Percentiles rank a stretch among this genome's conserved stretches.
Evolutionary conservation across 164 flowering plant species (phyloP).

Genomic region (Vitis rotundifolia): DNA sequence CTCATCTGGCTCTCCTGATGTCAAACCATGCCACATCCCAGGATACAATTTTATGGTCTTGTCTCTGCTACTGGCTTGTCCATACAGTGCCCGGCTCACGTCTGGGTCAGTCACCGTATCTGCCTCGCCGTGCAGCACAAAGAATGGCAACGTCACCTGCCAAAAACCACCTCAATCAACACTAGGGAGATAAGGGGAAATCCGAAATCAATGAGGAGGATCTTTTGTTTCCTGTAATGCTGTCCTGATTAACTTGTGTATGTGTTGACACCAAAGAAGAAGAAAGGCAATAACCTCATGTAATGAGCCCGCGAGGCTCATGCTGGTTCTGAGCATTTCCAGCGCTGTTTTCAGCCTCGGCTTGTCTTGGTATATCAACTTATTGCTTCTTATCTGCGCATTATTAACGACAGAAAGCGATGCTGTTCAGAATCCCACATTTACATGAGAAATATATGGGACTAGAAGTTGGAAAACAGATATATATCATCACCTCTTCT

Average conservation of each 20-base stretch:
- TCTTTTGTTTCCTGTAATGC: too few relatives aligned
- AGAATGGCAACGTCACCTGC: slow-evolving; percentile 83
- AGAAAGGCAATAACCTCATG: slow-evolving; percentile 41
- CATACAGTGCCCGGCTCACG: slow-evolving; percentile 79
- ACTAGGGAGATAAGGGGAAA: neutral
- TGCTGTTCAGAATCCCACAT: too few relatives aligned
- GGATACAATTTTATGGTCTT: slow-evolving; percentile 82
- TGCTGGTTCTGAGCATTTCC: slow-evolving; percentile 92
- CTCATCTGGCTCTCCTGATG: slow-evolving; percentile 84
- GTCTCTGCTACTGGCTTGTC: slow-evolving; percentile 74
- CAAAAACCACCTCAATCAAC: neutral
- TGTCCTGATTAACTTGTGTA: too few relatives aligned
- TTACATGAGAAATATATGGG: too few relatives aligned
- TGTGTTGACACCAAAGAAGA: neutral
- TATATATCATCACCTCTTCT: slow-evolving; percentile 59
- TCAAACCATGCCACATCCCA: slow-evolving; percentile 95
- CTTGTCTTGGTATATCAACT: slow-evolving; percentile 87
- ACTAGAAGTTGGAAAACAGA: neutral
- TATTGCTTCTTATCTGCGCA: slow-evolving; percentile 71
- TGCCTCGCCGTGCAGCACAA: slow-evolving; percentile 89
- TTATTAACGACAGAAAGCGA: too few relatives aligned
- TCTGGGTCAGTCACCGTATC: slow-evolving; percentile 93
- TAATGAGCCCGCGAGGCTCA: slow-evolving; percentile 71
- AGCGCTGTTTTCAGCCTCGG: slow-evolving; percentile 94
- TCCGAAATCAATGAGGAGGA: too few relatives aligned